Evolutionary conservation across 2,329 filamentous ascomycete genomes (phyloP), one percentile per base, ranked within the genome.

Genomic region (Aspergillaceae sp.): DNA sequence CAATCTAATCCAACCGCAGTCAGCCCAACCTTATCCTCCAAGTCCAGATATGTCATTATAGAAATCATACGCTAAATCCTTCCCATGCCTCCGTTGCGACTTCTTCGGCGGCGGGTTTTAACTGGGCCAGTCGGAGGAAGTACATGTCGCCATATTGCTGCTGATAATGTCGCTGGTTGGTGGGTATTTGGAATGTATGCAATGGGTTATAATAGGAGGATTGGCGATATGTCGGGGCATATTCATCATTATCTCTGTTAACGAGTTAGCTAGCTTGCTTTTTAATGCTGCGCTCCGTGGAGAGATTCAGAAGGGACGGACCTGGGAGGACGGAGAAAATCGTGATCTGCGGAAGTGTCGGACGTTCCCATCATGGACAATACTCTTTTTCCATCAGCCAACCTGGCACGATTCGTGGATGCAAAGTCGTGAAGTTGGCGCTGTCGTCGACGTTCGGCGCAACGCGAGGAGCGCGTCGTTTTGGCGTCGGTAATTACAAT

Each of bases 61-160:
- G 4, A 51, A 37, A 26, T 36, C 62, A 52, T 70, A 80, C 77
- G 64, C 74, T 78, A 45, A 87, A 84, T 43, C 80, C 84, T 41
- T 80, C 76, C 88, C 92, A 98, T 5, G 84, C 81, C 32, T 83
- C 81, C 10, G 72, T 68, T 0, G 90, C 91, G 43, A 86, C 76
- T 51, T 78, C 69, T 57, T 94, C 87, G 0, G 94, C 86, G 0
- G 80, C 77, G 7, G 89, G 86, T 69, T 91, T 96, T 64, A 98
- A 80, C 68, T 86, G 86, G 34, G 87, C 82, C 27, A 98, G 77
- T 8, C 92, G 86, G 56, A 96, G 66, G 64, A 96, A 98, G 75
- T 98, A 98, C 80, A 97, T 91, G 68, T 98, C 92, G 51, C 86
- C 87, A 77, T 87, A 98, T 70, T 98, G 92, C 66, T 97, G 92